phyloP scores from a whole-genome alignment of 208 protist species.

The Trypanosoma rangeli region DNA sequence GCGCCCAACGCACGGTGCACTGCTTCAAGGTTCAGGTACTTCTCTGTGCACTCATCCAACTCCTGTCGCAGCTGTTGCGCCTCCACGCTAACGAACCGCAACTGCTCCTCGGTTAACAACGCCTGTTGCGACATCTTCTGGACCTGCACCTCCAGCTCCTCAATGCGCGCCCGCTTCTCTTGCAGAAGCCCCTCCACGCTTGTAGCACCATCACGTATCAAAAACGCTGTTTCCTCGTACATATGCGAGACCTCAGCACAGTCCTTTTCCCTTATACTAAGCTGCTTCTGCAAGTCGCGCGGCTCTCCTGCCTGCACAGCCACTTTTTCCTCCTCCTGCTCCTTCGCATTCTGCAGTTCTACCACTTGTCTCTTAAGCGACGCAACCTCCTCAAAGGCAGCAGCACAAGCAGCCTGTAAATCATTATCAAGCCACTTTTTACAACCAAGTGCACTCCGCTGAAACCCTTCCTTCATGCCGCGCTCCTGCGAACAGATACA shows the following conservation, averaged over 20 bases:
- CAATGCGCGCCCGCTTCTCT: conserved; percentile 18
- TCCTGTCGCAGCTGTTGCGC: conserved; percentile 29
- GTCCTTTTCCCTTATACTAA: conserved; percentile 24
- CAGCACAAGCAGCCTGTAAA: conserved; percentile 1
- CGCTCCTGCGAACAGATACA: conserved; percentile 8
- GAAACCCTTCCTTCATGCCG: neutral
- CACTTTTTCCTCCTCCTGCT: conserved; percentile 38
- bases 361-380: neutral
- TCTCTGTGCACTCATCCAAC: conserved; percentile 11
- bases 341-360: conserved; percentile 25
- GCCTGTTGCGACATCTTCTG: conserved; percentile 7
- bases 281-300: conserved; percentile 22
- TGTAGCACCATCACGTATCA: conserved; percentile 56
- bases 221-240: conserved; percentile 46
- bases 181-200: conserved; percentile 44
- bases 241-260: conserved; percentile 20
- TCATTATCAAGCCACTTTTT: neutral
- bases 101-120: neutral
- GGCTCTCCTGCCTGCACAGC: conserved; percentile 1
- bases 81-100: neutral
- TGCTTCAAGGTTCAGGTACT: conserved; percentile 18
- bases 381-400: neutral
- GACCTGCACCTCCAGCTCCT: conserved; percentile 25
- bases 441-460: neutral
- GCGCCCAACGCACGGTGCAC: neutral